Conservation (phyloP, 1,284 basidiomycete genomes). For the Ustilago vetiveriae region DNA sequence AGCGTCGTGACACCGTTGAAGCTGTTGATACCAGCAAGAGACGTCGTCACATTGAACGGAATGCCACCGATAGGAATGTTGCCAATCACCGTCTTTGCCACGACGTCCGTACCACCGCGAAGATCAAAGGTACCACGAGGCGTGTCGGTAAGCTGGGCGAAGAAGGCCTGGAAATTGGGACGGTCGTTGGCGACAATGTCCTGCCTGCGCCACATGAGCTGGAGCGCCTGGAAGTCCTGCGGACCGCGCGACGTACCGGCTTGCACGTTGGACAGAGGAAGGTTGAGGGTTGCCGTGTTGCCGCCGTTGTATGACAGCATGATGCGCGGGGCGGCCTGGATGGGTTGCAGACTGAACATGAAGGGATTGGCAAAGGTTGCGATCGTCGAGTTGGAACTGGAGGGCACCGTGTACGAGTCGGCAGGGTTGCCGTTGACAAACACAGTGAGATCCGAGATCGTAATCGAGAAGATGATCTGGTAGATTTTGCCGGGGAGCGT, state of each 20-base stretch:
- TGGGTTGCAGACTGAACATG: constrained; percentile 77
- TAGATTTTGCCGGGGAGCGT: constrained; percentile 75
- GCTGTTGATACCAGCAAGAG: constrained; percentile 70
- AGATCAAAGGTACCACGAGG: constrained; percentile 71
- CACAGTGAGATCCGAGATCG: constrained; percentile 74
- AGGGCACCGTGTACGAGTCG: constrained; percentile 49
- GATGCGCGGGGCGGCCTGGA: constrained; percentile 73
- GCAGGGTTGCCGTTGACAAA: constrained; percentile 69
- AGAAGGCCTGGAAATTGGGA: constrained; percentile 73
- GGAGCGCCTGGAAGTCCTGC: constrained; percentile 70
- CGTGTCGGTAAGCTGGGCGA: constrained; percentile 73
- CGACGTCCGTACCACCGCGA: constrained; percentile 74
- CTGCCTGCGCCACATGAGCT: constrained; percentile 71
- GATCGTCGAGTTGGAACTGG: constrained; percentile 70
- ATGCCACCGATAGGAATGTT: constrained; percentile 76
- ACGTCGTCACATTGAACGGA: constrained; percentile 74
- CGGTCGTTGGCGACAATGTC: constrained; percentile 73
- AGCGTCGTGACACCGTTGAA: constrained; percentile 66
- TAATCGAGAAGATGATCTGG: constrained; percentile 77
- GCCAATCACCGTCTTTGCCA: constrained; percentile 76
- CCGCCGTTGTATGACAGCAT: constrained; percentile 71
- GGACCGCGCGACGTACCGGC: constrained; percentile 78
- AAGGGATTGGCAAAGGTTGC: constrained; percentile 81
- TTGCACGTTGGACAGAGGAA: constrained; percentile 70
- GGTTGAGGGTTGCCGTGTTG: constrained; percentile 74